A percentile compares a stretch with the other conserved stretches of the same genome.
These are phyloP conservation scores for Yarrowia phangngaensis DNA, from an alignment of 805 yeast species.

Conservation along the genomic window DNA sequence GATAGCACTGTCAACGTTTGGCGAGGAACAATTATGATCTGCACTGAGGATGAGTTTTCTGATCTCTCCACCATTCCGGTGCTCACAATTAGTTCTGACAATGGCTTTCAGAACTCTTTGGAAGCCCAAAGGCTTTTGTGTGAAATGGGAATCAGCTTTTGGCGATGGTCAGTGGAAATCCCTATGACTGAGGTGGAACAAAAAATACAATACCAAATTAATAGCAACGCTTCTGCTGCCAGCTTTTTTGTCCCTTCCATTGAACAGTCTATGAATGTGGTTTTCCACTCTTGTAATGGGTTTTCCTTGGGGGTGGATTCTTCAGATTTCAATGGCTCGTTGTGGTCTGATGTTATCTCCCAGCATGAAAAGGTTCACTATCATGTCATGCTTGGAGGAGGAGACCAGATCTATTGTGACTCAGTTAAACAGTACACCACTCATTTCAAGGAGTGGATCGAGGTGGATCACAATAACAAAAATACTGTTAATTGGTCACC, in stretches of 20 bases:
- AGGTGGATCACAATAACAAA: conserved; percentile 50
- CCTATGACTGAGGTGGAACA: conserved; percentile 52
- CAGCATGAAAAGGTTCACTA: conserved; percentile 62
- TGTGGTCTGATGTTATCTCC: conserved; percentile 81
- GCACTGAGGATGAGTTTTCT: conserved; percentile 46
- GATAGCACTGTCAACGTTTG: conserved; percentile 49
- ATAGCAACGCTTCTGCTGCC: conserved; percentile 47
- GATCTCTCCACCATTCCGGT: conserved; percentile 34
- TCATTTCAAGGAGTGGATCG: conserved; percentile 54
- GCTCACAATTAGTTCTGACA: conserved; percentile 33
- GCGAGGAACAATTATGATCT: conserved; percentile 66
- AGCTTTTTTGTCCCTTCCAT: conserved; percentile 67
- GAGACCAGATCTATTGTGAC: conserved; percentile 92
- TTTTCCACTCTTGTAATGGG: conserved; percentile 88
- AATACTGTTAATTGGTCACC: conserved; percentile 45
- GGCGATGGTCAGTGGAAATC: conserved; percentile 60
- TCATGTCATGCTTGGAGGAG: conserved; percentile 97
- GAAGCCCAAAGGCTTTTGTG: conserved; percentile 46
- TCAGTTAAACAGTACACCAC: conserved; percentile 59
- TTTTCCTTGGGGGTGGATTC: conserved; percentile 75
- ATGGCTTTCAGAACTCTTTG: conserved; percentile 6
- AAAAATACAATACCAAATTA: conserved; percentile 58
- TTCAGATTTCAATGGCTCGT: conserved; percentile 58
- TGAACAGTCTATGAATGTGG: conserved; percentile 67
- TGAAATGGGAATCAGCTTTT: conserved; percentile 53